phyloP scores from a whole-genome alignment of 441 rosid genomes.

The Hura crepitans region DNA sequence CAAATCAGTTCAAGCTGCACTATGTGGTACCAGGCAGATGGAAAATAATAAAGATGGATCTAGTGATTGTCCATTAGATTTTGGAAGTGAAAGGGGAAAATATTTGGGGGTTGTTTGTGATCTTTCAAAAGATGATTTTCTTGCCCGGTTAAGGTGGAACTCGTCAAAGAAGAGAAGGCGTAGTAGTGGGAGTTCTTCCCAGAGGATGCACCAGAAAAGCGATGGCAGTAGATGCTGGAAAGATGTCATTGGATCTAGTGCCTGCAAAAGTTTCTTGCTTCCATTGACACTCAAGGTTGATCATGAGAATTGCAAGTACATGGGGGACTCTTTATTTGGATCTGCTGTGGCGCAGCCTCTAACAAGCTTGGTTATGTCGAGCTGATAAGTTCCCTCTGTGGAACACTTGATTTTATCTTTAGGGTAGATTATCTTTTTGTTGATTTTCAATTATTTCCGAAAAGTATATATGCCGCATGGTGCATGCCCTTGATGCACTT shows the following conservation, averaged over 20 bases:
- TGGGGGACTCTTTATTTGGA: slow-evolving; percentile 45
- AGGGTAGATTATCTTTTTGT: slow-evolving; percentile 6
- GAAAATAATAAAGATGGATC: slow-evolving; percentile 23
- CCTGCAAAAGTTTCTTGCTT: slow-evolving; percentile 26
- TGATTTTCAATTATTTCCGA: slow-evolving; percentile 8
- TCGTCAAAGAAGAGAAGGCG: slow-evolving; percentile 55
- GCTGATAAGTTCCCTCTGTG: slow-evolving; percentile 34
- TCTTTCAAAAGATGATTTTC: slow-evolving; percentile 50
- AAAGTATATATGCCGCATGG: slow-evolving; percentile 28
- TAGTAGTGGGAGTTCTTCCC: slow-evolving; percentile 28
- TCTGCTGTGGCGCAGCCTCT: slow-evolving; percentile 43
- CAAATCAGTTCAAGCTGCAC: slow-evolving; percentile 16
- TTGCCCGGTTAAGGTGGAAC: slow-evolving; percentile 57
- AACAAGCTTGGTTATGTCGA: slow-evolving; percentile 58
- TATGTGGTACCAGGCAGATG: slow-evolving; percentile 16
- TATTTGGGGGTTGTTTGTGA: slow-evolving; percentile 35
- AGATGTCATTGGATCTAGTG: slow-evolving; percentile 12
- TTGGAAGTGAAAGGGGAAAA: slow-evolving; percentile 25
- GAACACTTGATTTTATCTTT: not conserved
- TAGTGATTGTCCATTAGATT: slow-evolving; percentile 22
- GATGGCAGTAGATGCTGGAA: slow-evolving; percentile 18
- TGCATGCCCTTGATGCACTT: slow-evolving; percentile 38
- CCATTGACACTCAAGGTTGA: slow-evolving; percentile 41
- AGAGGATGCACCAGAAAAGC: slow-evolving; percentile 24
- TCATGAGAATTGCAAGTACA: slow-evolving; percentile 61